Percentiles rank a stretch among this genome's conserved stretches.
Conservation (phyloP, 129 eudicot genomes). For the Centrapalus pauciflorus region DNA sequence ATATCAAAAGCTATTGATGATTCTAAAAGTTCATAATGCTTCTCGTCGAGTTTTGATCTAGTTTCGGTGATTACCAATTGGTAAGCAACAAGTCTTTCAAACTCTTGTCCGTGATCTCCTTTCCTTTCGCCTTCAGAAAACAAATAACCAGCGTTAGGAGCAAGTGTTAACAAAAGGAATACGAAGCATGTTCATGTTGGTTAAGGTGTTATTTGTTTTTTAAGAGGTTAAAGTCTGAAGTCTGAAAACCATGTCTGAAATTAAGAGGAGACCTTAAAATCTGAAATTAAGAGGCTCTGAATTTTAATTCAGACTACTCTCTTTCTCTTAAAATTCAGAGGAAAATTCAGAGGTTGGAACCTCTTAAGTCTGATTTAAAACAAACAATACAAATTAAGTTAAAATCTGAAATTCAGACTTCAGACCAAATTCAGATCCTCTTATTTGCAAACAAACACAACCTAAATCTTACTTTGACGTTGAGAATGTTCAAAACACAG, state of each 20-base stretch:
- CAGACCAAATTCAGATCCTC: too few relatives aligned
- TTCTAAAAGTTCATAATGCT: neutral
- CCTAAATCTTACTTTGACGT: conserved; percentile 40
- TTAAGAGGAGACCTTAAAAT: too few relatives aligned
- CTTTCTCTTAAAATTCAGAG: too few relatives aligned
- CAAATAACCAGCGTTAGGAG: neutral
- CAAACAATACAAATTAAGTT: too few relatives aligned
- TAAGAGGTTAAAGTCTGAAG: too few relatives aligned
- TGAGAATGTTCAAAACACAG: conserved; percentile 40
- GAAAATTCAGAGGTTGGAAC: too few relatives aligned
- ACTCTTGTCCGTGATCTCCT: conserved; percentile 23
- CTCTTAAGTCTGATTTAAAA: too few relatives aligned
- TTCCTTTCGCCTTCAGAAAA: conserved; percentile 36
- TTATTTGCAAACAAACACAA: too few relatives aligned
- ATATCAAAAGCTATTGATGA: neutral
- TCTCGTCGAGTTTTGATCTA: neutral
- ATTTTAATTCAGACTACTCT: too few relatives aligned
- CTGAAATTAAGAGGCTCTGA: too few relatives aligned
- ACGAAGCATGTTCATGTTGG: neutral
- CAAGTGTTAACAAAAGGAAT: neutral
- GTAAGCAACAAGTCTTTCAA: conserved; percentile 41
- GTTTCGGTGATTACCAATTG: conserved; percentile 11
- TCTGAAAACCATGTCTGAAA: too few relatives aligned
- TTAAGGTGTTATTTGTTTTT: too few relatives aligned
- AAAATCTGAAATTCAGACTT: neutral